Base-by-base conservation (phyloP, 164 flowering plant species). In the Santalum album region DNA sequence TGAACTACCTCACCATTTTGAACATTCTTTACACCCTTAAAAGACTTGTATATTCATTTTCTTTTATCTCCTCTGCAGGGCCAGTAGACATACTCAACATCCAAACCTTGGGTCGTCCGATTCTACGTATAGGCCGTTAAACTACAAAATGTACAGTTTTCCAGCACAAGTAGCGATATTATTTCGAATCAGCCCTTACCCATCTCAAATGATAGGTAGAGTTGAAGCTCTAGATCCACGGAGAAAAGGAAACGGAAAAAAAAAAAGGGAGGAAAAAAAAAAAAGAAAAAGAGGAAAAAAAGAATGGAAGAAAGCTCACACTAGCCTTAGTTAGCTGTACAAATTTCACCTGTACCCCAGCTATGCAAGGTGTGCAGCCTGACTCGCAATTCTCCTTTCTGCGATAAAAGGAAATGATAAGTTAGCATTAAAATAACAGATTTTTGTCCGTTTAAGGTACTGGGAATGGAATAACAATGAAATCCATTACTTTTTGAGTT, bases 301-400 rank as follows among this genome's bases (percentile, higher is more conserved):
- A 50, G 39, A 36, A 62, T 51, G 52, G 54, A 65, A 49, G 67
- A 76, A 65, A 69, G 71, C 75, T 65, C 77, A 74, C 65, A 66
- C 82, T 73, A 76, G 77, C 77, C 70, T 76, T 77, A 36, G 79
- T 79, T 74, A 79, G 84, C 84, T 76, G 78, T 79, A 79, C 83
- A 78, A 61, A 65, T 56, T 59, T 60, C 70, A 59, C 61, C 73
- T 69, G 67, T 44, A 58, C 56, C 44, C 56, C 49, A 42, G 54
- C 64, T 32, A 47, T 17, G 68, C 72, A 42, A 66, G 76, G 65
- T 79, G 62, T 50, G 66, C 64, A 44, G 78, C 51, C 65, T 77
- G 85, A 52, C 65, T 69, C 20, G 77, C 82, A 55, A 72, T 79
- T 68, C 85, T 77, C 75, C 85, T 69, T 53, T 80, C 85, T 80